Evolutionary conservation across 1,139 yeast species (phyloP), one percentile per base, ranked within the genome.

Genomic region (Debaryomyces coudertii): DNA sequence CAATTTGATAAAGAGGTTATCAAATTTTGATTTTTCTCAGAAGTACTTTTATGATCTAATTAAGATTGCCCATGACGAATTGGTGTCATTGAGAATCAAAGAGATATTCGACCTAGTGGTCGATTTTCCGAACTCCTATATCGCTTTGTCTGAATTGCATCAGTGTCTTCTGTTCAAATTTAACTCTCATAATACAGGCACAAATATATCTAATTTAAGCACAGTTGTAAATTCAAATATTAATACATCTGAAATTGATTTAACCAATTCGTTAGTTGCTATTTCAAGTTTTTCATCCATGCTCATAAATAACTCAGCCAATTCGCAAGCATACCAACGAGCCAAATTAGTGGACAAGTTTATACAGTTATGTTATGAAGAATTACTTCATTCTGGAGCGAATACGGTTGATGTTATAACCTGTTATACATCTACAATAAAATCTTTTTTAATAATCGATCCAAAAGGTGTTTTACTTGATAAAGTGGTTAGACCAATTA

Each of bases 381-480:
- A 79, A 37, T 65, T 90, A 8, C 68, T 92, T 15, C 95, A 90
- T 57, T 88, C 96, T 1, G 96, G 97, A 8, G 80, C 87, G 0
- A 84, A 87, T 53, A 93, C 98, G 0, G 76, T 79, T 2, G 90
- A 85, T 47, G 85, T 90, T 2, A 78, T 93, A 22, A 66, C 81
- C 1, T 79, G 79, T 39, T 92, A 89, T 58, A 82, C 87, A 3
- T 79, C 83, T 22, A 83, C 95, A 0, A 86, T 92, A 41, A 77
- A 82, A 52, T 77, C 92, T 0, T 89, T 93, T 51, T 64, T 87
- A 24, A 68, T 85, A 0, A 71, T 93, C n/a, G 98, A 93, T 57
- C 96, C 96, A 1, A 77, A 88, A 36, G 97, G 97, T 0, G 95
- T 90, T 0, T 65, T 90, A 9, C 68, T 90, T 8, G 96, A 89